phyloP scores from a whole-genome alignment of 2,329 filamentous ascomycete species.

The Talaromyces sp. region DNA sequence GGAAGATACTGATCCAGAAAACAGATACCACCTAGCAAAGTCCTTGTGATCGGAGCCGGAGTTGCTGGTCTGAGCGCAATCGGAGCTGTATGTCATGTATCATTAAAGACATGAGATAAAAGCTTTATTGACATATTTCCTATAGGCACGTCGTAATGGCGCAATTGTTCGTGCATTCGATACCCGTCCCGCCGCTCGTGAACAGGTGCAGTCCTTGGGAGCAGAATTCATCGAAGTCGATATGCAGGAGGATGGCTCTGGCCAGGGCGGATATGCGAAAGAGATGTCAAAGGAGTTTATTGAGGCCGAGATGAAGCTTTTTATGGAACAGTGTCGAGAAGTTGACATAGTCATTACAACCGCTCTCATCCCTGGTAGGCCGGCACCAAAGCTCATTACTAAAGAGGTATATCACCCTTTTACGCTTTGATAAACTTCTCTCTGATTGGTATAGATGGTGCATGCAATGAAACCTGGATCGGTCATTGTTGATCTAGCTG shows the following conservation, averaged over 20 bases:
- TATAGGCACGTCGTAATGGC: constrained; percentile 72
- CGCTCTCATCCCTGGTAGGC: constrained; percentile 80
- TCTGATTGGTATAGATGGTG: constrained; percentile 56
- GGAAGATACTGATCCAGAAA: background rate
- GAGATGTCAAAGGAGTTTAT: constrained; percentile 95
- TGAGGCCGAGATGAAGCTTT: constrained; percentile 88
- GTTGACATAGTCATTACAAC: constrained; percentile 93
- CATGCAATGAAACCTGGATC: constrained; percentile 86
- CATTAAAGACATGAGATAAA: constrained; percentile 15
- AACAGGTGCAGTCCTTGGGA: constrained; percentile 86
- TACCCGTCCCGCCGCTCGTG: constrained; percentile 79
- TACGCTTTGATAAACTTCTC: background rate
- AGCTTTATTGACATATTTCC: background rate
- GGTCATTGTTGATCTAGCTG: constrained; percentile 81
- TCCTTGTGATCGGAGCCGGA: constrained; percentile 84
- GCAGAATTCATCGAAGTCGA: constrained; percentile 88
- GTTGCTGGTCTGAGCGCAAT: constrained; percentile 87
- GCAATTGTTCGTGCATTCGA: constrained; percentile 89
- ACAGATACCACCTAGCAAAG: constrained; percentile 85
- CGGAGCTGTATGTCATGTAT: constrained; percentile 57
- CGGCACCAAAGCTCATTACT: constrained; percentile 79
- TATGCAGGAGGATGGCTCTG: constrained; percentile 77
- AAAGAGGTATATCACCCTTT: constrained; percentile 49
- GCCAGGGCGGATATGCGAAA: constrained; percentile 83
- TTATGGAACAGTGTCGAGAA: constrained; percentile 79